Evolutionary conservation across 768 basidiomycete genomes (phyloP), one percentile per base, ranked within the genome.

Genomic region (Rhodotorula babjevae): DNA sequence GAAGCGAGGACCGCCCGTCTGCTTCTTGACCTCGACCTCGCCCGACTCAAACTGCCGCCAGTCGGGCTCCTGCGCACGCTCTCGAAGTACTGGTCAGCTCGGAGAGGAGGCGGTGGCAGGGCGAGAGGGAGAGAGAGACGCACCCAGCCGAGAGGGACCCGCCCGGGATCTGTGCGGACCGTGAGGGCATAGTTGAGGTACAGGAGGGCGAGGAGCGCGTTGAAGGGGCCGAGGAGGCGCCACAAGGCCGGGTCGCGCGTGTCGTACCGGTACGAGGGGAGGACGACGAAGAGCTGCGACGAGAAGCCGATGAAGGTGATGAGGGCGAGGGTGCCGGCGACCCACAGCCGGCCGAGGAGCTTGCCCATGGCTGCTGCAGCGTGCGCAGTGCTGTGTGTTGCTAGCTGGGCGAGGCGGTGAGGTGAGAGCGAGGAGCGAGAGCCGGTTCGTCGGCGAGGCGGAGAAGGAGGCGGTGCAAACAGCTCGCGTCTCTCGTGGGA

Each of bases 131-230:
- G 29, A 19, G 19, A 10, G 5, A 18, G 31, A 69, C 66, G 47
- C 19, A 75, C 73, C 73, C 73, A 80, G 40, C 80, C 81, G 1
- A 50, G 49, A 10, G 96, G 95, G 0, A 94, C 92, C 10, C 81
- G 81, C 15, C 96, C 96, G 0, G 96, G 95, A 69, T 95, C 87
- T 2, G 90, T 93, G 29, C 80, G 82, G 10, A 95, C 89, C 77
- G 89, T 91, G 11, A 93, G 84, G 77, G 85, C 88, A 80, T 98
- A 99, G 80, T 93, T 96, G 88, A 88, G 92, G 25, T 90, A 85
- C 27, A 98, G 80, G 82, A 94, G 83, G 47, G 84, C 85, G 29
- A 95, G 88, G 19, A 95, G 82, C 31, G 87, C 60, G 78, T 94
- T 97, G 76, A 31, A 76, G 23, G 67, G 66, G 36, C 57, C 63